A percentile compares a stretch with the other conserved stretches of the same genome.
phyloP scores from a whole-genome alignment of 2,329 filamentous ascomycete genomes.

The Phyllosticta citrichinensis region DNA sequence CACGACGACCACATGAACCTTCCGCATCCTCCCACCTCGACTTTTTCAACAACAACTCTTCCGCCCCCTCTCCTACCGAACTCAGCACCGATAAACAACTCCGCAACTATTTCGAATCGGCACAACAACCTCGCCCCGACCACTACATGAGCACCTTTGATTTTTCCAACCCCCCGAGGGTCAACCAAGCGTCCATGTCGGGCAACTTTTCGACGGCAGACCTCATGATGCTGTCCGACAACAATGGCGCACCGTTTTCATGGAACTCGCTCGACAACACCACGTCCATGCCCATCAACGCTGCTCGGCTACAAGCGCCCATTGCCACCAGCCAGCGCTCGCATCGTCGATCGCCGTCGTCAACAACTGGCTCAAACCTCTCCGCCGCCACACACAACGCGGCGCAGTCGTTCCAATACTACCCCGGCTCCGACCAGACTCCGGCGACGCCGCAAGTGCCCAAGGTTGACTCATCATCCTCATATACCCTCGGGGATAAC shows the following conservation, averaged over 20 bases:
- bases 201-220: constrained; percentile 18
- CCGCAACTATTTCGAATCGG: constrained; percentile 6
- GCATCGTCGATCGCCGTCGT: constrained; percentile 31
- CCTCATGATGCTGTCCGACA: constrained; percentile 19
- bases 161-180: constrained; percentile 27
- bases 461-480: constrained; percentile 21
- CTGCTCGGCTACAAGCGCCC: constrained; percentile 12
- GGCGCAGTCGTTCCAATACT: constrained; percentile 24
- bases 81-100: neutral
- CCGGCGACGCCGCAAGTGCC: constrained; percentile 31
- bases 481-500: constrained; percentile 22
- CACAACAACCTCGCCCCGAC: neutral
- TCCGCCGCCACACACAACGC: constrained; percentile 23
- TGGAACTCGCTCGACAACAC: constrained; percentile 22
- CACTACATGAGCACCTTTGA: constrained; percentile 16
- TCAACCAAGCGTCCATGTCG: constrained; percentile 29
- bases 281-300: constrained; percentile 22
- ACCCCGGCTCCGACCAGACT: constrained; percentile 33
- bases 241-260: constrained; percentile 18
- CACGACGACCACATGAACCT: constrained; percentile 6
- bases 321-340: constrained; percentile 9
- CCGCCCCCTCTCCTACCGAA: constrained; percentile 1
- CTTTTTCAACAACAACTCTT: constrained; percentile 8
- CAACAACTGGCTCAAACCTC: constrained; percentile 29
- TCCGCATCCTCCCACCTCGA: constrained; percentile 3